Percentiles rank a stretch among this genome's conserved stretches.
phyloP scores from a whole-genome alignment of 2,329 filamentous ascomycete species.

The Daldinia sp. region DNA sequence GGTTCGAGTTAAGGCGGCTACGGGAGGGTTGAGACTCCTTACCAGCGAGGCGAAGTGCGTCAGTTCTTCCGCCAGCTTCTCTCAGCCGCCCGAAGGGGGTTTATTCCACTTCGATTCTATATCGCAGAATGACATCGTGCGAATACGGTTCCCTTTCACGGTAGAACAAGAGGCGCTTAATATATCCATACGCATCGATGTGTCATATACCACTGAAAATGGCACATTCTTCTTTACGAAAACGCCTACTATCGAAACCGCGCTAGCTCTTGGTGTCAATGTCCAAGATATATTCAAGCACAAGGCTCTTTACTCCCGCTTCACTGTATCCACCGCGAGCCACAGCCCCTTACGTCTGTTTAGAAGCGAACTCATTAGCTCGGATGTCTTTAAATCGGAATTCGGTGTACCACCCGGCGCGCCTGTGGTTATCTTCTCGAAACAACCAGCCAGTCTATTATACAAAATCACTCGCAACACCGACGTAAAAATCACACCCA shows the following conservation, averaged over 20 bases:
- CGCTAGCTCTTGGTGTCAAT: slow-evolving; percentile 90
- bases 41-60: slow-evolving; percentile 69
- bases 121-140: slow-evolving; percentile 60
- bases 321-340: slow-evolving; percentile 87
- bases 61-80: slow-evolving; percentile 57
- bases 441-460: slow-evolving; percentile 82
- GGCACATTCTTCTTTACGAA: slow-evolving; percentile 75
- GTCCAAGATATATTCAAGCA: slow-evolving; percentile 97
- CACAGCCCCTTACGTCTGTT: slow-evolving; percentile 80
- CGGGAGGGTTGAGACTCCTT: slow-evolving; percentile 73
- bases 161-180: slow-evolving; percentile 80
- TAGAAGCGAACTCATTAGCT: slow-evolving; percentile 76
- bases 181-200: slow-evolving; percentile 80
- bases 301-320: slow-evolving; percentile 83
- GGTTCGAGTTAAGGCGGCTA: slow-evolving; percentile 72
- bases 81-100: slow-evolving; percentile 66
- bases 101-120: slow-evolving; percentile 65
- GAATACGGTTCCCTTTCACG: slow-evolving; percentile 82
- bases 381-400: slow-evolving; percentile 74
- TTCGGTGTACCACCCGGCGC: slow-evolving; percentile 67
- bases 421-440: slow-evolving; percentile 77
- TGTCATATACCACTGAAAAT: slow-evolving; percentile 76
- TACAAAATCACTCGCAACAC: slow-evolving; percentile 78
- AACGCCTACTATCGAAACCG: slow-evolving; percentile 74
- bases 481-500: slow-evolving; percentile 49